phyloP scores from a whole-genome alignment of 2,329 filamentous ascomycete species.

The Exophiala alcalophila region DNA sequence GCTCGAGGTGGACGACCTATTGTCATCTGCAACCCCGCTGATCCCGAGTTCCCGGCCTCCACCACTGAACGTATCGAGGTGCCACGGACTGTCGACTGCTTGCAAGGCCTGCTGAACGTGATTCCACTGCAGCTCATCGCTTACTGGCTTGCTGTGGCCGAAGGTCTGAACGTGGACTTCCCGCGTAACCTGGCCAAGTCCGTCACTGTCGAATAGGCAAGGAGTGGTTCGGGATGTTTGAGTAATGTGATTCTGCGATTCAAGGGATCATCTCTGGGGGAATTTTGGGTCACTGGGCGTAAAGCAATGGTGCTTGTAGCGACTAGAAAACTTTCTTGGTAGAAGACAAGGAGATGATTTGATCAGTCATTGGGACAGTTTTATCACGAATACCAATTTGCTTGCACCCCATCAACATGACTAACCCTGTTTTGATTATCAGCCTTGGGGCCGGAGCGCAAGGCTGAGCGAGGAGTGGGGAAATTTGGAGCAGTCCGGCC shows the following conservation, averaged over 20 bases:
- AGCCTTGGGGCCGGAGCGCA: background rate
- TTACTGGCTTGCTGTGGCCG: constrained; percentile 96
- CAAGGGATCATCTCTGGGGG: constrained; percentile 1
- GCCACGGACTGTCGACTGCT: constrained; percentile 87
- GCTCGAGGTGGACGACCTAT: constrained; percentile 94
- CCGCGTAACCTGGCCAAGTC: constrained; percentile 98
- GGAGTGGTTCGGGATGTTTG: background rate
- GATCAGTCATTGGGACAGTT: no score
- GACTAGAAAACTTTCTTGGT: constrained; percentile 1
- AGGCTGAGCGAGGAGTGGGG: constrained; percentile 1
- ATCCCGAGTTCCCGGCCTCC: constrained; percentile 82
- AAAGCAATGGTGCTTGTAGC: background rate
- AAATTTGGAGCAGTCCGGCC: constrained; percentile 2
- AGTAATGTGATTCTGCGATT: background rate
- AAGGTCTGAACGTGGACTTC: constrained; percentile 97
- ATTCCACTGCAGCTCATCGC: constrained; percentile 96
- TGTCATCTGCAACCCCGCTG: constrained; percentile 91
- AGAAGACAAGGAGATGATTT: background rate
- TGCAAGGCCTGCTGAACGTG: constrained; percentile 97
- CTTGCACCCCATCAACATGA: no score
- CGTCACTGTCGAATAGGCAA: constrained; percentile 81
- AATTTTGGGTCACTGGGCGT: background rate
- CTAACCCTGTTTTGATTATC: no score
- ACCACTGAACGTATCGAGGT: constrained; percentile 98
- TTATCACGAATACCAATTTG: constrained; percentile 7